Evolutionary conservation across 225 moss, liverwort and hornwort species (phyloP).

Genomic region (Bryoerythrophyllum caledonicum): DNA sequence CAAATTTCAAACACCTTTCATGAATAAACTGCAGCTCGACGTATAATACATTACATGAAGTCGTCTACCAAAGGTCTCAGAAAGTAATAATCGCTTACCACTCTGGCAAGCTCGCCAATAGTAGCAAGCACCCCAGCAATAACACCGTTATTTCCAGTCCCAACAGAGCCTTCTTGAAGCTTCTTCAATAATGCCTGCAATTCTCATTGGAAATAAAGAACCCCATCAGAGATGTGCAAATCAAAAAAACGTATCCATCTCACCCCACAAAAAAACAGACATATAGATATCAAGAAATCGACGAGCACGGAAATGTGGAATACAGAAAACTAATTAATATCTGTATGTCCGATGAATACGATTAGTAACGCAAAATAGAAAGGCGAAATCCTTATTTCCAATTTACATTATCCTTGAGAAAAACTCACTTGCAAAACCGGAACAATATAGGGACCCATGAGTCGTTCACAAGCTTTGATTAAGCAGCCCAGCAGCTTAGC

Average conservation of each 20-base stretch:
- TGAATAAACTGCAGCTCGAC: neutral
- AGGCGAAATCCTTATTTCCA: neutral
- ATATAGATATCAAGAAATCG: neutral
- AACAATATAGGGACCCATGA: slow-evolving; percentile 87
- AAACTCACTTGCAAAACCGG: slow-evolving; percentile 80
- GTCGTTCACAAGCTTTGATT: slow-evolving; percentile 91
- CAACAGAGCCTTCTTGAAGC: slow-evolving; percentile 79
- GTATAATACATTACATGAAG: slow-evolving; percentile 14
- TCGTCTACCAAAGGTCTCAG: slow-evolving; percentile 2
- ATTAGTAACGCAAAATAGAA: slow-evolving; percentile 5
- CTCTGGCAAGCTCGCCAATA: slow-evolving; percentile 91
- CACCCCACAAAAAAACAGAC: neutral
- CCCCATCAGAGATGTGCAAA: neutral
- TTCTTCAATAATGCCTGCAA: slow-evolving; percentile 79
- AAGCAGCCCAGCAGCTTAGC: slow-evolving; percentile 94
- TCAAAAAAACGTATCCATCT: neutral
- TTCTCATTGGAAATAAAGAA: slow-evolving; percentile 8
- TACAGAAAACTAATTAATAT: neutral
- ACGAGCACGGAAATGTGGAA: neutral
- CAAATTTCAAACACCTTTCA: slow-evolving; percentile 5
- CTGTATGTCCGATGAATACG: neutral
- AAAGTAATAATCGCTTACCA: slow-evolving; percentile 54
- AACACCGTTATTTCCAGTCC: slow-evolving; percentile 87
- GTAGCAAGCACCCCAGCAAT: slow-evolving; percentile 96
- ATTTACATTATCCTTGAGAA: neutral